A percentile compares a stretch with the other conserved stretches of the same genome.
Evolutionary conservation across 352 stramenopile genomes (phyloP).

Genomic region (Phytopythium helicoides): DNA sequence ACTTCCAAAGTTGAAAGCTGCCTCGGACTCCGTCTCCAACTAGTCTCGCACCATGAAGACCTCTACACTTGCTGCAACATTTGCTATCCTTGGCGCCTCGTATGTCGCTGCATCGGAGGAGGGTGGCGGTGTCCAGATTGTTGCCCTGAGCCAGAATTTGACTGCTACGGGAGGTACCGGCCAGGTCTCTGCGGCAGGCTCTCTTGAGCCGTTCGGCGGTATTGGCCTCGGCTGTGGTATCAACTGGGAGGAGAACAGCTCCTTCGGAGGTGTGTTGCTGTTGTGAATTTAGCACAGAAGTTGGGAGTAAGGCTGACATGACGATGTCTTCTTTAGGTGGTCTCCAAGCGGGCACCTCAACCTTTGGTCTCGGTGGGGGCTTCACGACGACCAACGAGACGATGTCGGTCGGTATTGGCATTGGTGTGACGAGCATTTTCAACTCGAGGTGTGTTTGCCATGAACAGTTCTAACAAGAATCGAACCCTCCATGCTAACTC

Average conservation of each 20-base stretch:
- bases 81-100: neutral
- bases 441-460: conserved; percentile 3
- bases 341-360: conserved; percentile 1
- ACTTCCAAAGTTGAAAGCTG: neutral
- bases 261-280: conserved; percentile 3
- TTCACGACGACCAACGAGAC: conserved; percentile 6
- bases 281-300: too few relatives aligned
- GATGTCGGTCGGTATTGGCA: conserved; percentile 3
- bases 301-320: too few relatives aligned
- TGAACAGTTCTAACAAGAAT: neutral
- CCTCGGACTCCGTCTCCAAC: neutral
- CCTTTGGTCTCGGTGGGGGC: conserved; percentile 6
- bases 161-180: neutral
- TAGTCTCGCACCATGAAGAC: conserved; percentile 1
- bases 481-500: neutral
- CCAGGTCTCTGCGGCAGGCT: conserved; percentile 2
- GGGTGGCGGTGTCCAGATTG: conserved; percentile 2
- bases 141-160: conserved; percentile 5
- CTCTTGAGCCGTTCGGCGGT: conserved; percentile 7
- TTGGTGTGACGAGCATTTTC: conserved; percentile 6
- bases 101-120: neutral
- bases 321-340: neutral
- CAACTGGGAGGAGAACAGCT: conserved; percentile 6
- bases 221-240: conserved; percentile 9
- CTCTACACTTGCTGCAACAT: neutral